Conservation (phyloP, 1,284 basidiomycete genomes). For the Sporisorium exsertum region DNA sequence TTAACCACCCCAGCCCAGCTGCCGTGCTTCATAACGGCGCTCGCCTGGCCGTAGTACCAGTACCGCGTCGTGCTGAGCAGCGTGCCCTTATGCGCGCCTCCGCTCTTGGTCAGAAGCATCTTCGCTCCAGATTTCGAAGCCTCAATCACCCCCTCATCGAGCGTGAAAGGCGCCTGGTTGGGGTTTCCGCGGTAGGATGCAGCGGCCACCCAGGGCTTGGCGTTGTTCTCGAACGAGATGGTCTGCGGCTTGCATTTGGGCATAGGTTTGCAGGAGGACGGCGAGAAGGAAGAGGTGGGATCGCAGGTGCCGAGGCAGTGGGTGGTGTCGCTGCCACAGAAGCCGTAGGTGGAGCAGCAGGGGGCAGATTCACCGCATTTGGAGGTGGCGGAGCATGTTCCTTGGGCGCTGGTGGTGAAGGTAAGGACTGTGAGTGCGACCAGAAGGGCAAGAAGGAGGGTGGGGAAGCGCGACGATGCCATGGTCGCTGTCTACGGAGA, state of each 20-base stretch:
- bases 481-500: slow-evolving; percentile 4
- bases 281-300: slow-evolving; percentile 36
- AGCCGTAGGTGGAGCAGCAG: slow-evolving; percentile 46
- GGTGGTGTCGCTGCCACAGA: slow-evolving; percentile 33
- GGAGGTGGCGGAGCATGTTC: slow-evolving; percentile 27
- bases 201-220: slow-evolving; percentile 36
- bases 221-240: slow-evolving; percentile 49
- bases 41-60: slow-evolving; percentile 50
- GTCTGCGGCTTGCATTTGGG: slow-evolving; percentile 49
- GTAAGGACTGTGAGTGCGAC: slow-evolving; percentile 22
- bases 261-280: slow-evolving; percentile 47
- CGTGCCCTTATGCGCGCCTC: slow-evolving; percentile 31
- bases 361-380: slow-evolving; percentile 34
- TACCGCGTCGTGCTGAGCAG: slow-evolving; percentile 47
- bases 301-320: slow-evolving; percentile 53
- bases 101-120: slow-evolving; percentile 39
- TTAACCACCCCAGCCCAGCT: slow-evolving; percentile 51
- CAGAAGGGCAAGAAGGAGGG: slow-evolving; percentile 22
- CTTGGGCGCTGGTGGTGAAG: slow-evolving; percentile 9
- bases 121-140: slow-evolving; percentile 33
- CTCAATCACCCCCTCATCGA: slow-evolving; percentile 41
- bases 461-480: slow-evolving; percentile 15
- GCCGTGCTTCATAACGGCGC: slow-evolving; percentile 48
- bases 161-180: slow-evolving; percentile 45
- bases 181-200: slow-evolving; percentile 49